phyloP scores from a whole-genome alignment of 1,284 basidiomycete species.

The Tranzscheliella williamsii region DNA sequence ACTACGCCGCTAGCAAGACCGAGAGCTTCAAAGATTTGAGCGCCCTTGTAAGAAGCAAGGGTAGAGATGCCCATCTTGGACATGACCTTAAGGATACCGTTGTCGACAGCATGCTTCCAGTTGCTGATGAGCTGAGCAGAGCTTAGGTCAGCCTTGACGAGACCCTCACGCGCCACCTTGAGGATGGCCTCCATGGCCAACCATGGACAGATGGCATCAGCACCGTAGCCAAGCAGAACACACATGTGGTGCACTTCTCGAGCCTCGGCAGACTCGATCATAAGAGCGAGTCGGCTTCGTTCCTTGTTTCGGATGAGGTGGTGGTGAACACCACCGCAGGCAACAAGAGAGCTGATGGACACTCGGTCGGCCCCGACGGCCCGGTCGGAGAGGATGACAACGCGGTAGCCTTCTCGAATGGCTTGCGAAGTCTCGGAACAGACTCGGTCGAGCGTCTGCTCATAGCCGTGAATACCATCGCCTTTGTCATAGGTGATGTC shows the following conservation, averaged over 20 bases:
- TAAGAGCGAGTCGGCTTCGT: constrained; percentile 53
- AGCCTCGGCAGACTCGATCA: constrained; percentile 56
- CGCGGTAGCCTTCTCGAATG: constrained; percentile 48
- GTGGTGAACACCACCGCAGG: constrained; percentile 59
- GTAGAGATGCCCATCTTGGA: constrained; percentile 60
- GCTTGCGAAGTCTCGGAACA: constrained; percentile 54
- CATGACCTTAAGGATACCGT: constrained; percentile 58
- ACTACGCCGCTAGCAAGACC: constrained; percentile 52
- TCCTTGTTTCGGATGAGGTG: constrained; percentile 59
- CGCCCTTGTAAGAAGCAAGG: constrained; percentile 58
- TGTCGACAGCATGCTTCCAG: constrained; percentile 51
- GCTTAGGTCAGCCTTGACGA: constrained; percentile 53
- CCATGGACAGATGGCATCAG: constrained; percentile 59
- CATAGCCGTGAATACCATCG: constrained; percentile 52
- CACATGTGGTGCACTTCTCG: constrained; percentile 60
- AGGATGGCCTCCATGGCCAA: constrained; percentile 57
- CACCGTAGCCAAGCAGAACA: constrained; percentile 58
- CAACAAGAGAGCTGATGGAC: constrained; percentile 53
- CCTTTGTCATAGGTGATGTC: constrained; percentile 58
- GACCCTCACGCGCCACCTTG: constrained; percentile 55
- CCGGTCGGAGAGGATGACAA: constrained; percentile 56
- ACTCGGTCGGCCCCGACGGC: constrained; percentile 50
- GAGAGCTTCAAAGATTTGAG: constrained; percentile 59
- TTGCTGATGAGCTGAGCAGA: constrained; percentile 48
- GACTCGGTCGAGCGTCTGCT: constrained; percentile 52